Conservation (phyloP, 2,329 filamentous ascomycete genomes). For the Epichloe sp. region DNA sequence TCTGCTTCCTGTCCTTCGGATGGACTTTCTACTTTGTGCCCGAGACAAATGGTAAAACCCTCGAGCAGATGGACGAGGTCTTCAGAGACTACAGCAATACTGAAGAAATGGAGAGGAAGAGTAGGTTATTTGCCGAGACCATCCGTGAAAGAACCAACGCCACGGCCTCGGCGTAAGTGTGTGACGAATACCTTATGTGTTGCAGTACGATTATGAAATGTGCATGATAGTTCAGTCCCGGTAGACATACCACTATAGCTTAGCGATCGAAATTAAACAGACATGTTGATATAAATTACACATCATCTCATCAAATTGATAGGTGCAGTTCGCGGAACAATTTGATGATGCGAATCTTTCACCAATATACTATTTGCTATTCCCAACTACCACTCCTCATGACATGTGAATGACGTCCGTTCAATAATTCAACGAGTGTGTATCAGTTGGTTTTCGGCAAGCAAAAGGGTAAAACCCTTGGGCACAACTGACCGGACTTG, state of each 20-base stretch:
- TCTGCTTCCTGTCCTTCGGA: constrained; percentile 39
- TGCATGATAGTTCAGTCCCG: background rate
- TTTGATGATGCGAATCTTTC: background rate
- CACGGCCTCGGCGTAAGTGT: background rate
- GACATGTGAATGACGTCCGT: background rate
- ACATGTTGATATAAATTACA: background rate
- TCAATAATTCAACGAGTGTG: background rate
- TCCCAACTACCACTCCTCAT: background rate
- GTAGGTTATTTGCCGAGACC: constrained; percentile 3
- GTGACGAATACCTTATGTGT: background rate
- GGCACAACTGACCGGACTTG: no score
- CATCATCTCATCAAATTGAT: no score
- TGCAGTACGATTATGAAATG: background rate
- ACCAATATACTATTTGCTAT: background rate
- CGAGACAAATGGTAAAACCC: constrained; percentile 40
- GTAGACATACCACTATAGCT: background rate
- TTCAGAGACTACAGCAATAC: constrained; percentile 16
- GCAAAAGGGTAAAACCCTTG: background rate
- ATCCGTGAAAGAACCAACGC: background rate
- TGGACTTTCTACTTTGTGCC: constrained; percentile 43
- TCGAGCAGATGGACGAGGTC: constrained; percentile 39
- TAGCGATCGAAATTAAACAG: background rate
- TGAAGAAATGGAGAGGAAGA: constrained; percentile 8
- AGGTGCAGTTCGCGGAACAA: no score
- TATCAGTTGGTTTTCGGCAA: background rate